phyloP scores from a whole-genome alignment of 495 filamentous ascomycete species.

The Aspergillus cavernicola region DNA sequence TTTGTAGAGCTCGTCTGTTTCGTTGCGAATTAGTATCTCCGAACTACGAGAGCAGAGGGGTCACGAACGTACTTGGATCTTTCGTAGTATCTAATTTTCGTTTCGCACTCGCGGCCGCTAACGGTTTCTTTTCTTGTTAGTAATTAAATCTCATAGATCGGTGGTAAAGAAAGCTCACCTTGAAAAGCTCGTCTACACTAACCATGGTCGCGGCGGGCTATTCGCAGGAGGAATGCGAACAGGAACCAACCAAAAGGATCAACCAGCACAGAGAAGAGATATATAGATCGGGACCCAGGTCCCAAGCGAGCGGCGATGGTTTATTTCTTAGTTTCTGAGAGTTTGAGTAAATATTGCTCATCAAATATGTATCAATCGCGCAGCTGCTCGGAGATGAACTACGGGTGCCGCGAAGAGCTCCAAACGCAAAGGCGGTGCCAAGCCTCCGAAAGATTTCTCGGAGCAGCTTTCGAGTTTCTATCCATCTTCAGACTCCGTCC shows the following conservation, averaged over 20 bases:
- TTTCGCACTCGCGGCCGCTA: slow-evolving; percentile 51
- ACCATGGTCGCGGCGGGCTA: slow-evolving; percentile 51
- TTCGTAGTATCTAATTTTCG: slow-evolving; percentile 70
- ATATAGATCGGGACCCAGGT: background rate
- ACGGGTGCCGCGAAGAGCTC: slow-evolving; percentile 34
- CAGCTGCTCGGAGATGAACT: slow-evolving; percentile 31
- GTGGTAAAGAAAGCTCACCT: slow-evolving; percentile 44
- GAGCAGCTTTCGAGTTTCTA: slow-evolving; percentile 8
- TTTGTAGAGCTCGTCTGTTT: slow-evolving; percentile 75
- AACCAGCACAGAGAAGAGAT: background rate
- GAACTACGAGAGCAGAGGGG: background rate
- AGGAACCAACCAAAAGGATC: slow-evolving; percentile 1
- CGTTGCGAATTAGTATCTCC: slow-evolving; percentile 21
- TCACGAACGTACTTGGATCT: slow-evolving; percentile 61
- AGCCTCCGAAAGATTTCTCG: slow-evolving; percentile 45
- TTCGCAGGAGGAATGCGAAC: slow-evolving; percentile 3
- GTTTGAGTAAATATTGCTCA: background rate
- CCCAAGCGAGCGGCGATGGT: background rate
- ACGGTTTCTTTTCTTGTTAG: slow-evolving; percentile 42
- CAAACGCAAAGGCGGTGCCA: slow-evolving; percentile 36
- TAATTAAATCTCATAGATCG: background rate
- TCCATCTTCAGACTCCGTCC: slow-evolving; percentile 3
- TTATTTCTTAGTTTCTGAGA: background rate
- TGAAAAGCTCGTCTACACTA: slow-evolving; percentile 80
- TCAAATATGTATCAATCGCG: slow-evolving; percentile 16